Evolutionary conservation across 176 grass and related monocot species (phyloP).

Genomic region (sorghum (Sorghum bicolor)): Sorghum_bicolor_NCBIv3 NC_012873.2:8111001-8111500

Average conservation of each 20-base stretch:
- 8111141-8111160: not conserved
- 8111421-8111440: slow-evolving; percentile 80
- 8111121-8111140: not conserved
- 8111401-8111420: slow-evolving; percentile 51
- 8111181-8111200: not conserved
- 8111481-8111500: slow-evolving; percentile 83
- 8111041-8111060: not conserved
- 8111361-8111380: not conserved
- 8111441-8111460: slow-evolving; percentile 57
- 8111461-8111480: slow-evolving; percentile 65
- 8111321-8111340: not conserved
- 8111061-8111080: not conserved
- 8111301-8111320: too few relatives aligned
- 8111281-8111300: not conserved
- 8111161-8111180: not conserved
- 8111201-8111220: not conserved
- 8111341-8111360: not conserved
- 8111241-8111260: not conserved
- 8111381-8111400: slow-evolving; percentile 43
- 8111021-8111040: not conserved
- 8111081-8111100: not conserved
- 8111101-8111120: not conserved
- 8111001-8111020: not conserved
- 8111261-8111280: not conserved
- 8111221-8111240: not conserved